phyloP scores from a whole-genome alignment of 305 asterid species.

The Solanum chacoense region DNA sequence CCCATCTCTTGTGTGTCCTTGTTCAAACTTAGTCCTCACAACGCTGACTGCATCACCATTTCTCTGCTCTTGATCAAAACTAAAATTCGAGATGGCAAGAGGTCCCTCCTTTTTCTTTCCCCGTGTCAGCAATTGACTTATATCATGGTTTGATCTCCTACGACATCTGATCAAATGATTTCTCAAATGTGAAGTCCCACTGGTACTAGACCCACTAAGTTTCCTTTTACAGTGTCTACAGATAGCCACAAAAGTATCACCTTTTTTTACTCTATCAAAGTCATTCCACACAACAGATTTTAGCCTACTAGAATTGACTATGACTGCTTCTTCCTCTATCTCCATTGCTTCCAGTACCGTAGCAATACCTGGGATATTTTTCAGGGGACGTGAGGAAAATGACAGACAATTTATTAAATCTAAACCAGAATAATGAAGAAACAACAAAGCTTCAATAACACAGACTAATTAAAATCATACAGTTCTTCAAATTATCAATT shows the following conservation, averaged over 20 bases:
- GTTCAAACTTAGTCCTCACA: conserved; percentile 36
- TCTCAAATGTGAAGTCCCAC: conserved; percentile 89
- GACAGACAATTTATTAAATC: neutral
- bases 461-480: neutral
- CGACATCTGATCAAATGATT: conserved; percentile 86
- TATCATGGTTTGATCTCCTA: conserved; percentile 55
- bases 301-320: conserved; percentile 74
- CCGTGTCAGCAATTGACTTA: conserved; percentile 46
- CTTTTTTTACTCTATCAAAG: conserved; percentile 80
- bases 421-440: neutral
- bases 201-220: conserved; percentile 88
- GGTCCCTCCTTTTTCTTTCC: conserved; percentile 66
- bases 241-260: conserved; percentile 66
- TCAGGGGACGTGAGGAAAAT: neutral
- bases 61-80: conserved; percentile 27
- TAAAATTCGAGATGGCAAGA: conserved; percentile 32
- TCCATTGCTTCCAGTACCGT: conserved; percentile 29
- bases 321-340: conserved; percentile 55
- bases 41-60: conserved; percentile 45
- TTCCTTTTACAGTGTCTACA: conserved; percentile 84
- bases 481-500: neutral
- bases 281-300: conserved; percentile 92
- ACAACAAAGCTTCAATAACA: neutral
- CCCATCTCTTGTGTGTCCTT: conserved; percentile 25
- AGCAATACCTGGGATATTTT: neutral